Base-by-base conservation (phyloP, 495 filamentous ascomycete species). In the Tuber borchii region DNA sequence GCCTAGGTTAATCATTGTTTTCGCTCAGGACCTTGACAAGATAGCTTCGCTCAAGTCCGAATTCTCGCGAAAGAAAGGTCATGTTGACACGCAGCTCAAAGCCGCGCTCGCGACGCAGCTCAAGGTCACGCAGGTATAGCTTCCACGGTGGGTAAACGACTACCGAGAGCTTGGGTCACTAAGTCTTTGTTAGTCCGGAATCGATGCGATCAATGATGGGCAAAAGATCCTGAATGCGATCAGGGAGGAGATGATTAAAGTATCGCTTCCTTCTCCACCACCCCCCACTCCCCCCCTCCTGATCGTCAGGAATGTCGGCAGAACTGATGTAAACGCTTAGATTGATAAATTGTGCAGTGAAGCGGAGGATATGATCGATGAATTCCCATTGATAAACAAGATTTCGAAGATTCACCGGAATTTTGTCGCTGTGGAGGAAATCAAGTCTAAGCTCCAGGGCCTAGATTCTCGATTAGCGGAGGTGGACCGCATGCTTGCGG, bases 291-390 rank as follows among this genome's bases (percentile, higher is more conserved):
- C 39, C 43, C 31, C 22, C 43, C 43, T 22, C 43, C 43, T 22
- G 37, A 22, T 20, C 26, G 68, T 45, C 9, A 8, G 37, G 31
- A 43, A n/a, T 26, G 48, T 39, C 34, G 65, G 0, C 31, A 73
- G 46, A 43, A 69, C 74, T 81, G 70, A 79, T 79, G 1, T n/a
- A 69, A 61, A 71, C 70, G 42, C 70, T 70, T 42, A 83, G 85
- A 97, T 99, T 83, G 96, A 98, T 85, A 95, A 94, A 86, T 88
- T 99, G 71, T 98, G 95, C 85, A 92, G 93, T 76, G 96, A 98
- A 84, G 92, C 93, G 71, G 95, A 98, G 86, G 90, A 92, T 81
- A 97, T 97, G 89, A 97, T 98, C 75, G 89, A 91, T 75, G 95
- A 98, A 85, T 99, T 99, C 83, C 93, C 96, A 48, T 93, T 95